A percentile compares a stretch with the other conserved stretches of the same genome.
These are phyloP conservation scores for Helianthus annuus DNA, from an alignment of 129 eudicot species.

Conservation along the genomic window HanXRQr2.0-SUNRISE NC_035437.2:1154918-1155417, in stretches of 20 bases:
- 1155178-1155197: slow-evolving; percentile 54
- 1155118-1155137: slow-evolving; percentile 85
- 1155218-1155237: no score
- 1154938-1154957: slow-evolving; percentile 87
- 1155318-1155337: slow-evolving; percentile 85
- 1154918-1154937: slow-evolving; percentile 97
- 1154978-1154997: neutral
- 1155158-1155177: slow-evolving; percentile 92
- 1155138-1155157: slow-evolving; percentile 94
- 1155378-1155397: slow-evolving; percentile 98
- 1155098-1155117: slow-evolving; percentile 92
- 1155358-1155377: slow-evolving; percentile 94
- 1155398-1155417: slow-evolving; percentile 4
- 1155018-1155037: neutral
- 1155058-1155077: slow-evolving; percentile 83
- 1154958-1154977: slow-evolving; percentile 64
- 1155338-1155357: slow-evolving; percentile 95
- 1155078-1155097: slow-evolving; percentile 97
- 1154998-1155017: no score
- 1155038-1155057: slow-evolving; percentile 79
- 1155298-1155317: slow-evolving; percentile 93
- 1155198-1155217: slow-evolving; percentile 1
- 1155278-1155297: slow-evolving; percentile 86
- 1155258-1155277: slow-evolving; percentile 94
- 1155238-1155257: slow-evolving; percentile 11